phyloP scores from a whole-genome alignment of 495 filamentous ascomycete species.

The Venustampulla echinocandica region DNA sequence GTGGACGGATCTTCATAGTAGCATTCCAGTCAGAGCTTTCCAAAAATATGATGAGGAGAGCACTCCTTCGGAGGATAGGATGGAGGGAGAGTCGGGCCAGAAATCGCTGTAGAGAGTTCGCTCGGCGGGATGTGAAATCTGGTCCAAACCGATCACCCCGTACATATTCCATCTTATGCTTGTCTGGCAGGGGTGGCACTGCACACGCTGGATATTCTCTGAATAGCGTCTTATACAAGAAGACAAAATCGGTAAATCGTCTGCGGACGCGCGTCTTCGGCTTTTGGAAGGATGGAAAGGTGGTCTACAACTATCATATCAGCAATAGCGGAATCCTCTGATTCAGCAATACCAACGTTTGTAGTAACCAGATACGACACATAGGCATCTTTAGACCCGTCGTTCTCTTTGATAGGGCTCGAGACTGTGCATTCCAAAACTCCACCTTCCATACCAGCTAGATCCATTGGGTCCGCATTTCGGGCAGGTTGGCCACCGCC shows the following conservation, averaged over 20 bases:
- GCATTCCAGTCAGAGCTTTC: slow-evolving; percentile 94
- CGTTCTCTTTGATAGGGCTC: slow-evolving; percentile 80
- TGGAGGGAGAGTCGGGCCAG: slow-evolving; percentile 80
- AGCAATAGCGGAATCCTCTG: too few species aligned
- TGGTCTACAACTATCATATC: slow-evolving; percentile 53
- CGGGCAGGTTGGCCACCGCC: slow-evolving; percentile 39
- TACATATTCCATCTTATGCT: slow-evolving; percentile 98
- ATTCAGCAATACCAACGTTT: slow-evolving; percentile 64
- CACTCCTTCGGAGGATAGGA: slow-evolving; percentile 76
- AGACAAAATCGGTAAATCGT: slow-evolving; percentile 95
- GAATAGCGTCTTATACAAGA: slow-evolving; percentile 82
- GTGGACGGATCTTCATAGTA: slow-evolving; percentile 71
- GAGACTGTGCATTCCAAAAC: slow-evolving; percentile 75
- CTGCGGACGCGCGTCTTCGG: slow-evolving; percentile 67
- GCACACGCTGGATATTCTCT: slow-evolving; percentile 85
- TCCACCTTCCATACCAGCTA: slow-evolving; percentile 59
- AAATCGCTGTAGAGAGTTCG: slow-evolving; percentile 87
- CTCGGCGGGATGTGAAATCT: slow-evolving; percentile 86
- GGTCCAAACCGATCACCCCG: slow-evolving; percentile 88
- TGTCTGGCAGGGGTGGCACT: slow-evolving; percentile 91
- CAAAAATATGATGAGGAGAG: slow-evolving; percentile 77
- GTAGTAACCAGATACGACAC: slow-evolving; percentile 93
- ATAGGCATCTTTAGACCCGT: slow-evolving; percentile 96
- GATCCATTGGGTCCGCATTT: slow-evolving; percentile 20
- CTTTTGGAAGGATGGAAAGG: slow-evolving; percentile 85